These are phyloP conservation scores for Scutellaria galericulata DNA, from an alignment of 257 asterid species.

Conservation along the genomic window DNA sequence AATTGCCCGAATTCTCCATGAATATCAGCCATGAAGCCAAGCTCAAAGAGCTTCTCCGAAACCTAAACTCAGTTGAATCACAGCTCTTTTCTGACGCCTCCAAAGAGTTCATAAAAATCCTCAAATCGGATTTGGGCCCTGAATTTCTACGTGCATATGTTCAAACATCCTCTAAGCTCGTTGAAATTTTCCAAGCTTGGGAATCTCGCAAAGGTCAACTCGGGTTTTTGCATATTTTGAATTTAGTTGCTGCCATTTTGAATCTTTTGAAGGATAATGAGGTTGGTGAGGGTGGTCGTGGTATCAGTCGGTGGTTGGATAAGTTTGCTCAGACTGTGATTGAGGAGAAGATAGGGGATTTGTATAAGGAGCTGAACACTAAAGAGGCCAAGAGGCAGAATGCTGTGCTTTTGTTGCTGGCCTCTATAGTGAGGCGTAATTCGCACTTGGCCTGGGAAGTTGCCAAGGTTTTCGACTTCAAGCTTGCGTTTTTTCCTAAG, in stretches of 20 bases:
- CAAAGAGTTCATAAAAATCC: conserved; percentile 65
- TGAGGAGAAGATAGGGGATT: conserved; percentile 70
- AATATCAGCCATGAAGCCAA: conserved; percentile 60
- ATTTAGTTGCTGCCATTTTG: conserved; percentile 60
- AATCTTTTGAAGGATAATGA: conserved; percentile 44
- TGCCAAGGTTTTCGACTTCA: conserved; percentile 72
- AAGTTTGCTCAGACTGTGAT: conserved; percentile 60
- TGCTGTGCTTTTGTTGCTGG: conserved; percentile 62
- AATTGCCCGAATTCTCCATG: conserved; percentile 32
- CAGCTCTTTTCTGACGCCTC: conserved; percentile 64
- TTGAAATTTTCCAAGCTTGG: conserved; percentile 83
- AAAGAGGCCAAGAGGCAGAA: conserved; percentile 75
- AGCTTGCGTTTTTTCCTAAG: conserved; percentile 54
- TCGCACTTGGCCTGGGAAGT: conserved; percentile 79
- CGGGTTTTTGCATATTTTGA: conserved; percentile 54
- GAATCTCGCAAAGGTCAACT: conserved; percentile 64
- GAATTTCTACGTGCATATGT: conserved; percentile 52
- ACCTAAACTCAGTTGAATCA: conserved; percentile 62
- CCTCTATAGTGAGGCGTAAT: conserved; percentile 66
- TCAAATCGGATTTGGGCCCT: conserved; percentile 64
- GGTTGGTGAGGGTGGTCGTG: conserved; percentile 35
- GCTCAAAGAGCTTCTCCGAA: conserved; percentile 79
- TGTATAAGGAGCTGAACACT: conserved; percentile 69
- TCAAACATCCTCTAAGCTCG: conserved; percentile 54
- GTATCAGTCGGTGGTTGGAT: conserved; percentile 50